Evolutionary conservation across 177 flowering plant genomes (phyloP).

Genomic region (Tripterygium wilfordii): DNA sequence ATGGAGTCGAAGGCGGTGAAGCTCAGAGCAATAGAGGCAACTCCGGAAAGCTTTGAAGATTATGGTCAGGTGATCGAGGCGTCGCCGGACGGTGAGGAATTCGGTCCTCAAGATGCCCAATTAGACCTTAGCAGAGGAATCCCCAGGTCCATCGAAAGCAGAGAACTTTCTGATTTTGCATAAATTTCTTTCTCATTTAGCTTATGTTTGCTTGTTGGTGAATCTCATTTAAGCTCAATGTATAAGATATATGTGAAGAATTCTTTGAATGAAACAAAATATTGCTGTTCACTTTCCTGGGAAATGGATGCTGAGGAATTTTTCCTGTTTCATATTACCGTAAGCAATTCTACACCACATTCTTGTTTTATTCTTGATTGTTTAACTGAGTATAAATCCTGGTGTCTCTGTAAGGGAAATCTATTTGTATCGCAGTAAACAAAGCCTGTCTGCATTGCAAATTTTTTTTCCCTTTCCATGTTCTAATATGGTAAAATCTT

Average conservation of each 20-base stretch:
- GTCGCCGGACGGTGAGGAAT: conserved; percentile 64
- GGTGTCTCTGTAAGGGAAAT: too few species aligned
- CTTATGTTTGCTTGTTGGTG: background rate
- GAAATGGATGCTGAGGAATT: background rate
- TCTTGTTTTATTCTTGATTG: too few species aligned
- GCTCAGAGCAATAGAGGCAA: conserved; percentile 65
- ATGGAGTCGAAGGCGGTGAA: conserved; percentile 20
- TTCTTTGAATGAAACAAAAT: too few species aligned
- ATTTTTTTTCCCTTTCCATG: background rate
- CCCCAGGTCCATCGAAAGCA: conserved; percentile 75
- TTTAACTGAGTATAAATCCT: too few species aligned
- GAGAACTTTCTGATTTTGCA: too few species aligned
- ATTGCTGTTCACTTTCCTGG: too few species aligned
- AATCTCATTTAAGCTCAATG: background rate
- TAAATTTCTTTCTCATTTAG: background rate
- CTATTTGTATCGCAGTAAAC: too few species aligned
- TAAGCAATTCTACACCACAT: background rate
- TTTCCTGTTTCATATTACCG: too few species aligned
- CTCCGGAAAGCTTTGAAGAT: conserved; percentile 52
- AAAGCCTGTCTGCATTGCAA: too few species aligned
- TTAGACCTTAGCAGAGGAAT: conserved; percentile 67
- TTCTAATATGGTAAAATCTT: too few species aligned
- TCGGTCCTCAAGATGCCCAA: conserved; percentile 79
- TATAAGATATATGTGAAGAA: too few species aligned
- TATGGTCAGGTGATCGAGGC: conserved; percentile 79